A percentile compares a stretch with the other conserved stretches of the same genome.
These are phyloP conservation scores for Azolla pinnata DNA, from an alignment of 75 land plant species.

Conservation along the genomic window DNA sequence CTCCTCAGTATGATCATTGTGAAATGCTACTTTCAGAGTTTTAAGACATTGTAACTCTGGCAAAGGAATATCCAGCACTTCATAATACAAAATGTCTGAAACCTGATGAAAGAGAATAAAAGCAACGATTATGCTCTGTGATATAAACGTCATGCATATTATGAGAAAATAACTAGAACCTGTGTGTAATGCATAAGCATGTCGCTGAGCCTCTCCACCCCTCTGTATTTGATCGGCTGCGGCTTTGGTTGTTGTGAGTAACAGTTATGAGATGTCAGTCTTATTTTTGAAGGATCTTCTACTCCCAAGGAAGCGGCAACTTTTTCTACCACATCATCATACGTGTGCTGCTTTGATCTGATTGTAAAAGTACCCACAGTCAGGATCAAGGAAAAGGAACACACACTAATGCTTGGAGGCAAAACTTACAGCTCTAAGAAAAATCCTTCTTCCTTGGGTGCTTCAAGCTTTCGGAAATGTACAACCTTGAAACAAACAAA, in stretches of 20 bases:
- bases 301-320: constrained; percentile 74
- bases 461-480: constrained; percentile 77
- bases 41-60: constrained; percentile 92
- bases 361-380: not conserved
- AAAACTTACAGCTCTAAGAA: constrained; percentile 76
- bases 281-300: constrained; percentile 88
- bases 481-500: constrained; percentile 53
- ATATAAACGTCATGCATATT: too few species aligned
- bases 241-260: constrained; percentile 97
- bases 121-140: too few species aligned
- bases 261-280: constrained; percentile 92
- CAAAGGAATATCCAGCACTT: constrained; percentile 86
- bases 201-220: constrained; percentile 68
- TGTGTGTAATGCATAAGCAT: constrained; percentile 97
- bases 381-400: not conserved
- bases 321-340: constrained; percentile 94
- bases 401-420: not conserved
- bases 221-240: constrained; percentile 90
- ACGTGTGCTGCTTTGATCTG: constrained; percentile 80
- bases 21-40: constrained; percentile 86
- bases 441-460: constrained; percentile 97
- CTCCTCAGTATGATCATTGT: constrained; percentile 14
- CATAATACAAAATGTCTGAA: constrained; percentile 90
- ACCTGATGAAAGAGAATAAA: constrained; percentile 32
- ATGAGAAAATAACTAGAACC: too few species aligned